phyloP scores from a whole-genome alignment of 352 stramenopile genomes.

The Phytophthora pini region DNA sequence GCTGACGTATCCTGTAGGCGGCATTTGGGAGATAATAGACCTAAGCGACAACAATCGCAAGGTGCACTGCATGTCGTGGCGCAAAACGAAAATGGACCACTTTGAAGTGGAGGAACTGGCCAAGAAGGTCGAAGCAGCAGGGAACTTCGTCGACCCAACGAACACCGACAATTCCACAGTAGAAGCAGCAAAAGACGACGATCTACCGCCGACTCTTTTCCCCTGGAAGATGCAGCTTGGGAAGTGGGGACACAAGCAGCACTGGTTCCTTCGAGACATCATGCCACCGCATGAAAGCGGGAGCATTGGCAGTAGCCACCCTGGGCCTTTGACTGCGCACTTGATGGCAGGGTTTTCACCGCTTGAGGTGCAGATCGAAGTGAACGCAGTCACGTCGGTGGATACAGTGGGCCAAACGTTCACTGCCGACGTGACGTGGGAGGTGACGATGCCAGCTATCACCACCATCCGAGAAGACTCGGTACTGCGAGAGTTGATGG shows the following conservation, averaged over 20 bases:
- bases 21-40: conserved; percentile 59
- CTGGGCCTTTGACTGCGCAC: conserved; percentile 32
- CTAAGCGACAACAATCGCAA: conserved; percentile 35
- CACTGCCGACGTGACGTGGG: conserved; percentile 55
- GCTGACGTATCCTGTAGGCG: conserved; percentile 54
- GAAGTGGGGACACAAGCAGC: conserved; percentile 43
- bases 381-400: conserved; percentile 48
- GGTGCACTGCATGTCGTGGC: conserved; percentile 54
- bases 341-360: conserved; percentile 49
- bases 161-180: conserved; percentile 16
- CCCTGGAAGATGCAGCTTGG: conserved; percentile 69
- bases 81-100: conserved; percentile 51
- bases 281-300: conserved; percentile 26
- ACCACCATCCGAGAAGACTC: conserved; percentile 53
- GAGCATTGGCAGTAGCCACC: conserved; percentile 15
- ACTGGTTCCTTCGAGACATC: conserved; percentile 64
- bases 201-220: conserved; percentile 43
- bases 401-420: conserved; percentile 58
- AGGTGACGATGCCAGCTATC: conserved; percentile 46
- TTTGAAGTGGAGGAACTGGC: conserved; percentile 47
- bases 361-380: conserved; percentile 42
- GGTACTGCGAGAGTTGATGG: conserved; percentile 45
- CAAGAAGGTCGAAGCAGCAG: conserved; percentile 34
- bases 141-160: conserved; percentile 1
- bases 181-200: conserved; percentile 13